A percentile compares a stretch with the other conserved stretches of the same genome.
These are phyloP conservation scores for Tephrocybe rancida DNA, from an alignment of 768 basidiomycete species.

Conservation along the genomic window DNA sequence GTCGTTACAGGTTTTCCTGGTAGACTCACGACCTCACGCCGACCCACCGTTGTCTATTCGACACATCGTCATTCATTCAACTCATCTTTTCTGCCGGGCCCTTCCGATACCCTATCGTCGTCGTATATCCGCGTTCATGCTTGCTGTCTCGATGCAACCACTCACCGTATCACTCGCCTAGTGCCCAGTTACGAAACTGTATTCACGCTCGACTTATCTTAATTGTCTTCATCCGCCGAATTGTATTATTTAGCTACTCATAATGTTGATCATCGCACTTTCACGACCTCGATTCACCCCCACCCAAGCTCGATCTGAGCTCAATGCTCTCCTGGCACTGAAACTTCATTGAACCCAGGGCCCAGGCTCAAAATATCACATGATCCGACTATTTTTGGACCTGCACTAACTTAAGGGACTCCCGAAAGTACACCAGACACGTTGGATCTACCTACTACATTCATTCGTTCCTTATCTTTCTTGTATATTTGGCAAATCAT, in stretches of 20 bases:
- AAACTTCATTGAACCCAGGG: no score
- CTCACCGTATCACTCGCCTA: slow-evolving; percentile 11
- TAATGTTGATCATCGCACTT: slow-evolving; percentile 25
- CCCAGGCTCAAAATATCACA: slow-evolving; percentile 9
- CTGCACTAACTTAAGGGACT: background rate
- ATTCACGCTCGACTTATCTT: slow-evolving; percentile 27
- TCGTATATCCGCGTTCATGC: slow-evolving; percentile 22
- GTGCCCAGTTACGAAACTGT: slow-evolving; percentile 23
- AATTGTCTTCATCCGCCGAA: slow-evolving; percentile 22
- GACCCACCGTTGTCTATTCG: slow-evolving; percentile 9
- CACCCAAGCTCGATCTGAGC: no score
- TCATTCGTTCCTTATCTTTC: slow-evolving; percentile 13
- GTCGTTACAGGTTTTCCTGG: slow-evolving; percentile 6
- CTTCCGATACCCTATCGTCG: slow-evolving; percentile 21
- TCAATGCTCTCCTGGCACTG: no score
- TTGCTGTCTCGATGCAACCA: slow-evolving; percentile 13
- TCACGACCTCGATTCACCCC: slow-evolving; percentile 9
- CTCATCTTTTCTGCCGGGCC: slow-evolving; percentile 9
- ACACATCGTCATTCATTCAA: slow-evolving; percentile 17
- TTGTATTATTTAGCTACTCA: slow-evolving; percentile 35
- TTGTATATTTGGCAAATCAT: slow-evolving; percentile 16
- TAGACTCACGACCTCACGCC: slow-evolving; percentile 13
- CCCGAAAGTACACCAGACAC: slow-evolving; percentile 9
- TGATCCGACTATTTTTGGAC: slow-evolving; percentile 7
- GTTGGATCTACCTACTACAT: slow-evolving; percentile 17